phyloP scores from a whole-genome alignment of 1,139 yeast genomes.

The Diutina siamensis region DNA sequence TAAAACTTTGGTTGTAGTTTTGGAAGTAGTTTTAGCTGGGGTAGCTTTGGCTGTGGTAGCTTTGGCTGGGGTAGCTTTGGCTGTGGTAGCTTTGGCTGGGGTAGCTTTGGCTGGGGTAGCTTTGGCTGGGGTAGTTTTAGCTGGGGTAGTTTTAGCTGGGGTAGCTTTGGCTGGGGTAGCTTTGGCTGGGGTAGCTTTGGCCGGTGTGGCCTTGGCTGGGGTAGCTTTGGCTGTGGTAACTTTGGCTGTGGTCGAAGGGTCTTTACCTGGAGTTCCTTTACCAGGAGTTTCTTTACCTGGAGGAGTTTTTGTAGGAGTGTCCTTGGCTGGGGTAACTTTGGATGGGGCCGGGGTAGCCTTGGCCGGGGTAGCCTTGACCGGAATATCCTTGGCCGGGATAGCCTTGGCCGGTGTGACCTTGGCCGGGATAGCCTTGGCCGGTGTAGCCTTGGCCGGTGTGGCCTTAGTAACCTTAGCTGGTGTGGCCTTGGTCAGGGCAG shows the following conservation, averaged over 20 bases:
- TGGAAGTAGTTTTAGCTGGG: background rate
- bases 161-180: background rate
- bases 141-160: background rate
- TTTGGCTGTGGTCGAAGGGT: background rate
- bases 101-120: background rate
- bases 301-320: background rate
- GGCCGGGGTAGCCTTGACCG: background rate
- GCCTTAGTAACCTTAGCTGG: background rate
- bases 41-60: background rate
- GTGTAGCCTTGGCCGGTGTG: background rate
- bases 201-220: background rate
- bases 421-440: background rate
- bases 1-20: too few species aligned
- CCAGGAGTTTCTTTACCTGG: background rate
- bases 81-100: background rate
- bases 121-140: background rate
- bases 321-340: background rate
- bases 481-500: background rate
- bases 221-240: background rate
- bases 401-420: background rate
- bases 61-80: background rate
- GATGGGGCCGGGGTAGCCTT: background rate
- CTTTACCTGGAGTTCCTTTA: background rate
- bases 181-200: background rate
- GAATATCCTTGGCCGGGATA: background rate